Base-by-base conservation (phyloP, 495 filamentous ascomycete genomes). In the Aspergillus olivimuriae region DNA sequence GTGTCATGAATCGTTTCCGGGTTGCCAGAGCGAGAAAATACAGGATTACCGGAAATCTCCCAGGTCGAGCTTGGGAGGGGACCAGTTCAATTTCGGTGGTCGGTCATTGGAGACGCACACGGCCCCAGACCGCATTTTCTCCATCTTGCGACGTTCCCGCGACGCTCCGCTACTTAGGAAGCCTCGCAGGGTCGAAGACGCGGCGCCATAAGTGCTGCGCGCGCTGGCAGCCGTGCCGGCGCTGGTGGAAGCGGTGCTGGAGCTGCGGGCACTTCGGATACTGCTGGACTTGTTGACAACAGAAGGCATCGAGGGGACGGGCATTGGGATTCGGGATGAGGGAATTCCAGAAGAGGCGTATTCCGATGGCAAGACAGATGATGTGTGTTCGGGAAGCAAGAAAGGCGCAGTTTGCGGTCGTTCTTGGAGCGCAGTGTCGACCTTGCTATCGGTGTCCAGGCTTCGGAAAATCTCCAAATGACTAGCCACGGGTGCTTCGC, bases 71-170 rank as follows among this genome's bases (percentile, higher is more conserved):
- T 67, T 60, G 11, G 69, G 69, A 10, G 69, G 69, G 21, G 61
- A 43, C 69, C 69, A 72, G 48, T 69, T 58, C 45, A 73, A 49
- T 31, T 52, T 61, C 15, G 69, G 69, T 7, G 69, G 61, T 17
- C 59, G 57, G 24, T 68, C 63, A 22, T 43, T 49, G 15, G 58
- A 54, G 12, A 68, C 57, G 23, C 54, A 68, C 2, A 69, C 55
- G 20, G 57, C 43, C 4, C 47, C 48, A 11, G 52, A 50, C n/a
- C 55, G 63, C 50, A 62, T 52, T 9, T 49, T 52, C 23, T 65
- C 66, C 35, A 62, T 53, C 16, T 48, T 60, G 11, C 53, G 56
- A 36, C 60, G 60, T 21, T 67, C 67, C 41, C 52, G 64, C 15
- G 58, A 54, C 1, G 60, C 53, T 31, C 48, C 54, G 21, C 56